A percentile compares a stretch with the other conserved stretches of the same genome.
Conservation (phyloP, 371 early-diverging fungal species). For the Mucor velutinosus region DNA sequence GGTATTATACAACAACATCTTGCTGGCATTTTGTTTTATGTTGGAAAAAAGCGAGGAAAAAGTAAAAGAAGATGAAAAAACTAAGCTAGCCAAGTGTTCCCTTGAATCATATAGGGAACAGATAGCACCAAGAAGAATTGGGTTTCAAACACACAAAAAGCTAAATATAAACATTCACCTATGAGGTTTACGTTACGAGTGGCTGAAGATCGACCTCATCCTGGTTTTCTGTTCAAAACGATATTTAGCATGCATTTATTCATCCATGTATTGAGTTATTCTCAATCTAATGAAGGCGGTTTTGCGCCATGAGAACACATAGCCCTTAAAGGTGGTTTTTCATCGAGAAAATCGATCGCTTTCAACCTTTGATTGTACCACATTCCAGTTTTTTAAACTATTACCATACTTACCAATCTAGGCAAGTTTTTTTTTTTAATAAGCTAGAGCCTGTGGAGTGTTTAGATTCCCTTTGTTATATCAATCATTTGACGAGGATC, state of each 20-base stretch:
- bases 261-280: too few relatives aligned
- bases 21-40: slow-evolving; percentile 18
- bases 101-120: not conserved
- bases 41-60: not conserved
- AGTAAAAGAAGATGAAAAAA: not conserved
- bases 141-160: slow-evolving; percentile 3
- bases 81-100: not conserved
- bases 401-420: not conserved
- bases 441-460: not conserved
- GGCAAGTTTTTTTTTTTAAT: not conserved
- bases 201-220: not conserved
- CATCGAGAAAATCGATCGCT: not conserved
- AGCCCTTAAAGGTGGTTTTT: too few relatives aligned
- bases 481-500: not conserved
- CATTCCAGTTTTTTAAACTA: not conserved
- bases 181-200: not conserved
- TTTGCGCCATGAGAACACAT: too few relatives aligned
- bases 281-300: too few relatives aligned
- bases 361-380: not conserved
- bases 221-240: not conserved
- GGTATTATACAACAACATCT: slow-evolving; percentile 53
- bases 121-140: not conserved
- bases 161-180: not conserved
- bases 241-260: too few relatives aligned
- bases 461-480: not conserved